Conservation (phyloP, 177 flowering plant genomes). For the Tripterygium wilfordii region DNA sequence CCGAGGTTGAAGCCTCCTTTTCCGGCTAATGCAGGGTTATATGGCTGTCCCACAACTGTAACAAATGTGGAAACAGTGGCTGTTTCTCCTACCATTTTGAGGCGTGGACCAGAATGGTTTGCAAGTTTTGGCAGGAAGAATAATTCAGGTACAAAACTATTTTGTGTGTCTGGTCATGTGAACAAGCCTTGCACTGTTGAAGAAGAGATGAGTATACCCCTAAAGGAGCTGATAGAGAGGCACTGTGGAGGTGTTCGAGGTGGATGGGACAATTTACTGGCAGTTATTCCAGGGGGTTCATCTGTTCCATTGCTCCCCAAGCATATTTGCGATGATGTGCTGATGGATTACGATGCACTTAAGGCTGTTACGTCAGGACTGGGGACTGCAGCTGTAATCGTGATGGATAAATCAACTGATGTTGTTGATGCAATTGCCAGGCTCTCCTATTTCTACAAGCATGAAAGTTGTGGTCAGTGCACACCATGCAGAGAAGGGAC, state of each 20-base stretch:
- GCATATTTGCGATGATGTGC: constrained; percentile 77
- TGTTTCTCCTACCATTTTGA: constrained; percentile 84
- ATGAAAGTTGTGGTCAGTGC: constrained; percentile 96
- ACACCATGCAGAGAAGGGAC: constrained; percentile 98
- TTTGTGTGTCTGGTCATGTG: constrained; percentile 85
- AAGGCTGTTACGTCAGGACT: constrained; percentile 85
- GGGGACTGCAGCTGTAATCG: constrained; percentile 97
- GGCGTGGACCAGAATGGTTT: constrained; percentile 97
- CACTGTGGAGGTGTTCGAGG: constrained; percentile 96
- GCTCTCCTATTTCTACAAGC: constrained; percentile 93
- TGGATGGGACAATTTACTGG: constrained; percentile 95
- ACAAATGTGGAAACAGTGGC: constrained; percentile 96
- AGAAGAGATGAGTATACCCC: constrained; percentile 91
- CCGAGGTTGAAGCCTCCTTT: constrained; percentile 97
- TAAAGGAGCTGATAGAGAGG: constrained; percentile 84
- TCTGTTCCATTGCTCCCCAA: constrained; percentile 88
- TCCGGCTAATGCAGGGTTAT: constrained; percentile 91
- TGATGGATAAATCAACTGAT: constrained; percentile 96
- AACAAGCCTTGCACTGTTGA: constrained; percentile 97
- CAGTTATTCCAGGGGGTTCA: constrained; percentile 91
- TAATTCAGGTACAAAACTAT: constrained; percentile 86
- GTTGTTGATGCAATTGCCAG: constrained; percentile 94
- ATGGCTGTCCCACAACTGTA: constrained; percentile 94
- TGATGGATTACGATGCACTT: constrained; percentile 95
- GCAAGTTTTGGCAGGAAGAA: constrained; percentile 93